Percentiles rank a stretch among this genome's conserved stretches.
These are phyloP conservation scores for Jaapia argillacea DNA, from an alignment of 768 basidiomycete genomes.

Conservation along the genomic window DNA sequence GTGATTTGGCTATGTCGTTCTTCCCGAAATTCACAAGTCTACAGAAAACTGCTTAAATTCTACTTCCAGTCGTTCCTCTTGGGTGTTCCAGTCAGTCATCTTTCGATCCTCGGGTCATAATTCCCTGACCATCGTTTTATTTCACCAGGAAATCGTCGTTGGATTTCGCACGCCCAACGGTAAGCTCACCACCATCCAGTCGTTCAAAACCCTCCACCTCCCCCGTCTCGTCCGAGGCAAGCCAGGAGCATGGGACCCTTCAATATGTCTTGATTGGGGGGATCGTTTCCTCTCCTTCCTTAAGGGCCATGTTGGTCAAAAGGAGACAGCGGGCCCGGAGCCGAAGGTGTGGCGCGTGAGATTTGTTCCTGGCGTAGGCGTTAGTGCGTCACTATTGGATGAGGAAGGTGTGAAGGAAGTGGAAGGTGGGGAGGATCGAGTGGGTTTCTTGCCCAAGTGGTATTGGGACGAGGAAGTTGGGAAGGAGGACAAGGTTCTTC, in stretches of 20 bases:
- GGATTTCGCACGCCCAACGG: constrained; percentile 83
- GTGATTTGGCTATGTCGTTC: constrained; percentile 8
- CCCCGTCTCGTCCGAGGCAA: constrained; percentile 73
- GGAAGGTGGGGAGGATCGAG: constrained; percentile 53
- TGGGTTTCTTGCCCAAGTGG: constrained; percentile 74
- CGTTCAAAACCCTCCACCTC: constrained; percentile 70
- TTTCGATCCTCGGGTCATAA: neutral
- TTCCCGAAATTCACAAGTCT: constrained; percentile 4
- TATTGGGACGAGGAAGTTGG: constrained; percentile 33
- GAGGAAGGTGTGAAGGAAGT: constrained; percentile 45
- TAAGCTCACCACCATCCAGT: constrained; percentile 50
- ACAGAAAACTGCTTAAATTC: constrained; percentile 83
- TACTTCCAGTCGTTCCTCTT: constrained; percentile 89
- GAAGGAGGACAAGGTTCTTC: neutral
- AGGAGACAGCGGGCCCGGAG: constrained; percentile 5
- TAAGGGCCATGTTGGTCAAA: constrained; percentile 7
- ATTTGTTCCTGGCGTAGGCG: constrained; percentile 50
- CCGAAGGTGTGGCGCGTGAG: constrained; percentile 57
- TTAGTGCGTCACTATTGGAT: constrained; percentile 40
- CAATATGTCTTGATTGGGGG: constrained; percentile 69
- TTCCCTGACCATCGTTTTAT: constrained; percentile 1
- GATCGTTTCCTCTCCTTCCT: constrained; percentile 49
- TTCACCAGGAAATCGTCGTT: constrained; percentile 65
- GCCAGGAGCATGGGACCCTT: constrained; percentile 68
- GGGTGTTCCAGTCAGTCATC: constrained; percentile 67